These are phyloP conservation scores for Ehretia macrophylla DNA, from an alignment of 257 asterid species.

Conservation along the genomic window DNA sequence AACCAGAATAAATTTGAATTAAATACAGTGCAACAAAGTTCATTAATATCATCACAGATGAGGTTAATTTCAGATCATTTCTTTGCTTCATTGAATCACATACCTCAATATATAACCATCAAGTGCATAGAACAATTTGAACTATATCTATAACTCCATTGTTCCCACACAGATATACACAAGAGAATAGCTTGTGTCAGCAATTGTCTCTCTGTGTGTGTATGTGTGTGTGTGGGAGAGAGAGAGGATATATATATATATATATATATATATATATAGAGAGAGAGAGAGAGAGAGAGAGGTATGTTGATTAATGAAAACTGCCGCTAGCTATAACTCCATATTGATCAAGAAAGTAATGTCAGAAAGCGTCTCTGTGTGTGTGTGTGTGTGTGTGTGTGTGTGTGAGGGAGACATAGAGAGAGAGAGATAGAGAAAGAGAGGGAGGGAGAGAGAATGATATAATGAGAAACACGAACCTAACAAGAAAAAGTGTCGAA, in stretches of 20 bases:
- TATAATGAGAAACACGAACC: conserved; percentile 20
- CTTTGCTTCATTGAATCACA: background rate
- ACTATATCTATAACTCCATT: too few species aligned
- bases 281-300: conserved; percentile 15
- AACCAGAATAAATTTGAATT: background rate
- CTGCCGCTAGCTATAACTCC: too few species aligned
- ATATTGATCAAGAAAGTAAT: too few species aligned
- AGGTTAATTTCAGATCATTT: too few species aligned
- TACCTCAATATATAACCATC: background rate
- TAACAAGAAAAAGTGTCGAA: conserved; percentile 28
- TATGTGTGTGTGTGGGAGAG: conserved; percentile 13
- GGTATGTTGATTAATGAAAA: too few species aligned
- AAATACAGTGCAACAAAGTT: background rate
- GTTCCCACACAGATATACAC: too few species aligned
- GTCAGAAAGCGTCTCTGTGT: too few species aligned
- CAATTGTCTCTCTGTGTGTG: background rate
- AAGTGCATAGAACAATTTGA: too few species aligned
- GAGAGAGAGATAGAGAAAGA: conserved; percentile 5
- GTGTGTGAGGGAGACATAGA: too few species aligned
- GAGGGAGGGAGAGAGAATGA: conserved; percentile 12
- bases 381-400: background rate
- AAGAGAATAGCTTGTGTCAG: too few species aligned
- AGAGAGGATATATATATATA: too few species aligned
- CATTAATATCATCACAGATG: background rate
- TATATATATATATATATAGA: too few species aligned